Conservation (phyloP, 768 basidiomycete species). For the Multifurca ochricompacta region DNA sequence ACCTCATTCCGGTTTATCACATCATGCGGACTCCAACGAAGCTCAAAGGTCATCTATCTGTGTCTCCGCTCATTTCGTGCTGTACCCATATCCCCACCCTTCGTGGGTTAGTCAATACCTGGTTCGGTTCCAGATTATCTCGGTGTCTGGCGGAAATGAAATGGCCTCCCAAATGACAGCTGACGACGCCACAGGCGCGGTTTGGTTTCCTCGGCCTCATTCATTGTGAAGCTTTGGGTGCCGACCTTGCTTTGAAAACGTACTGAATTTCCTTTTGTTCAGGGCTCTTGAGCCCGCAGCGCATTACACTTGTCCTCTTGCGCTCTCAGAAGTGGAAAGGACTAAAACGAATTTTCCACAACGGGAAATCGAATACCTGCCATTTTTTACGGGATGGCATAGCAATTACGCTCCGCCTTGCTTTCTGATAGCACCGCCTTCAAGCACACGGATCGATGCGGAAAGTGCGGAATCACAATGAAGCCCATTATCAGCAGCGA, state of each 20-base stretch:
- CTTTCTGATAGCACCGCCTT: background rate
- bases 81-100: background rate
- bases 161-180: conserved; percentile 4
- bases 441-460: conserved; percentile 15
- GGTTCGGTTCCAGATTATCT: background rate
- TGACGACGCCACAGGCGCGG: conserved; percentile 18
- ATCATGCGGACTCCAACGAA: background rate
- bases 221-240: background rate
- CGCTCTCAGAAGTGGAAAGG: background rate
- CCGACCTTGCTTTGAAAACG: background rate
- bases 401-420: background rate
- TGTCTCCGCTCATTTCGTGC: conserved; percentile 4
- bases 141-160: conserved; percentile 9
- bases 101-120: background rate
- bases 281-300: background rate
- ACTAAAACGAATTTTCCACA: background rate
- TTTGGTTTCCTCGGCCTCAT: conserved; percentile 6
- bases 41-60: background rate
- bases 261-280: background rate
- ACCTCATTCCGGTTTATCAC: background rate
- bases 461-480: conserved; percentile 7
- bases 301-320: background rate
- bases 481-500: background rate
- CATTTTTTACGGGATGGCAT: background rate
- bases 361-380: background rate